Evolutionary conservation across 1,139 yeast genomes (phyloP), one percentile per base, ranked within the genome.

Genomic region (Debaryomyces fabryi): DNA sequence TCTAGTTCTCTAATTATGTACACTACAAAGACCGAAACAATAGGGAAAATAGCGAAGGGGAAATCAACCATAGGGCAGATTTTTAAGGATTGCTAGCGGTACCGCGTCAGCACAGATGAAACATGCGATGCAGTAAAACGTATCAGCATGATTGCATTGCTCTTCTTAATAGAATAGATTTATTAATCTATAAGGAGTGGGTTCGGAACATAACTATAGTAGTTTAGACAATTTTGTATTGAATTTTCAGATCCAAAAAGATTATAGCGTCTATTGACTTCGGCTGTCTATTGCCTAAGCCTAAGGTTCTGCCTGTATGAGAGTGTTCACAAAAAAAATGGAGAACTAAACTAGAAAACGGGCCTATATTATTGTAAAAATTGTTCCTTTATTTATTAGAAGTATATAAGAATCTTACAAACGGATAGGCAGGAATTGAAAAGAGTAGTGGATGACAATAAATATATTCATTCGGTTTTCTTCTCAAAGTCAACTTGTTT

Each of bases 401-500:
- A 18, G 16, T 35, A 35, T 35, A 35, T 20, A 35, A 12, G 10
- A 20, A 7, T 35, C 38, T 35, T 35, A 35, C 15, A 35, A n/a
- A 32, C 12, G 36, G n/a, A 24, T 13, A 10, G 21, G 3, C 15
- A 21, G 23, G 39, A 42, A 34, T 25, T 35, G 23, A 35, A 32
- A 20, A 35, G 18, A 35, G 38, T 35, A 8, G 24, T 20, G 38
- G 16, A 20, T 35, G 24, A 35, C 21, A 35, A 10, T 30, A 32
- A 36, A 13, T 42, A 32, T 20, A 18, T 36, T 58, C 69, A 82
- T 62, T 83, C 85, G 50, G 73, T 74, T 68, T 86, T 86, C 72
- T 85, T 86, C 55, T 78, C 80, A 55, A 74, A 78, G 58, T 82
- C 85, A 40, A 81, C 76, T 54, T 82, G 86, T 68, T 82, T 85